Evolutionary conservation across 2,329 filamentous ascomycete species (phyloP).

Genomic region (Colletotrichum truncatum): DNA sequence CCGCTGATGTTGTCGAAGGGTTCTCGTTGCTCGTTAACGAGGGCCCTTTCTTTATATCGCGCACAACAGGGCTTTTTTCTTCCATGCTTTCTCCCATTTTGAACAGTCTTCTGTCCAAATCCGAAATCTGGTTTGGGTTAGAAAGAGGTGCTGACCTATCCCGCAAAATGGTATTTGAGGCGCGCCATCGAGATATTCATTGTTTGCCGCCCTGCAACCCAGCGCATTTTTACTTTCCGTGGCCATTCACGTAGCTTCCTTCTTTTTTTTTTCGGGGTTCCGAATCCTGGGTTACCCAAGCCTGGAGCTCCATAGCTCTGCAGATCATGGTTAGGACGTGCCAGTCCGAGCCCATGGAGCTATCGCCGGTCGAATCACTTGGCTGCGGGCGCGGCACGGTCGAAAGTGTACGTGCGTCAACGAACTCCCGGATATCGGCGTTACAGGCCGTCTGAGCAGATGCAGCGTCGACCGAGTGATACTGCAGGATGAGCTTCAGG

Average conservation of each 20-base stretch:
- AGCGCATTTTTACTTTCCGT: background rate
- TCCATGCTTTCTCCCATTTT: no score
- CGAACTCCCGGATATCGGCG: background rate
- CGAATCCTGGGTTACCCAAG: background rate
- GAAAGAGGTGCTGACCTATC: background rate
- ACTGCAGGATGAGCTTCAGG: background rate
- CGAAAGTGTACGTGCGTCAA: constrained; percentile 11
- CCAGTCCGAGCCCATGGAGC: constrained; percentile 13
- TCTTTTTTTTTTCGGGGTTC: background rate
- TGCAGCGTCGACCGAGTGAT: background rate
- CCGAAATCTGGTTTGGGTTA: background rate
- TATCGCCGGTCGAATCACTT: background rate
- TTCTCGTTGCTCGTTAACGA: no score
- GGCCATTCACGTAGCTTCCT: background rate
- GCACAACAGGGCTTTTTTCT: no score
- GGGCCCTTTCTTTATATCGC: no score
- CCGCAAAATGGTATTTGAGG: background rate
- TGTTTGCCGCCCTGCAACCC: background rate
- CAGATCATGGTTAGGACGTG: constrained; percentile 1
- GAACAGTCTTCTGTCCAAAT: background rate
- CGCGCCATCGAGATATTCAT: background rate
- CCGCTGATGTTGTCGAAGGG: background rate
- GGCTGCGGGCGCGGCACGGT: constrained; percentile 14
- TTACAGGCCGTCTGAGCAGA: constrained; percentile 8
- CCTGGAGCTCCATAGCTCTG: background rate